Evolutionary conservation across 495 filamentous ascomycete genomes (phyloP).

Genomic region (Astrocystis sublimbata): DNA sequence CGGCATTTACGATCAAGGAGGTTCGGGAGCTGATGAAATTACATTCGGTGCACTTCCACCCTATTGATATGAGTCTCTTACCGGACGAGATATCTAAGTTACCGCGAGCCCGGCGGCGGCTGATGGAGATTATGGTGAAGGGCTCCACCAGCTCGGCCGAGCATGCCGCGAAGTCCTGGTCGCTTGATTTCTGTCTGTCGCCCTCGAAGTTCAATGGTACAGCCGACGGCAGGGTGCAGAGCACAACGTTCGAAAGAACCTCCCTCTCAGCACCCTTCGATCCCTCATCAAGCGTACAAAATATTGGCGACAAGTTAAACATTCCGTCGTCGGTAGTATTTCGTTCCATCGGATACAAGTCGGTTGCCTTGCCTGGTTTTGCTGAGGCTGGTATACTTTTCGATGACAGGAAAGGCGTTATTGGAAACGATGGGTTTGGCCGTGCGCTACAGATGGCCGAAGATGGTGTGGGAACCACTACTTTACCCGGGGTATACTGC

Average conservation of each 20-base stretch:
- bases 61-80: slow-evolving; percentile 63
- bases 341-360: slow-evolving; percentile 90
- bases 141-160: slow-evolving; percentile 57
- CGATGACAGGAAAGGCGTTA: slow-evolving; percentile 67
- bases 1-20: slow-evolving; percentile 93
- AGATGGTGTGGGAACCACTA: slow-evolving; percentile 21
- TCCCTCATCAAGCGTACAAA: slow-evolving; percentile 52
- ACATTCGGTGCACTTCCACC: slow-evolving; percentile 68
- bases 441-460: slow-evolving; percentile 52
- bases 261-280: slow-evolving; percentile 48
- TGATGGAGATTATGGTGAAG: slow-evolving; percentile 78
- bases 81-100: slow-evolving; percentile 64
- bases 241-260: slow-evolving; percentile 69
- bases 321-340: slow-evolving; percentile 71
- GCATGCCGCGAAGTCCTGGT: slow-evolving; percentile 68
- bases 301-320: slow-evolving; percentile 42
- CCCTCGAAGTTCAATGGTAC: slow-evolving; percentile 67
- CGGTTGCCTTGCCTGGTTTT: slow-evolving; percentile 73
- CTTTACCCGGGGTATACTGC: slow-evolving; percentile 79
- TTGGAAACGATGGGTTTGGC: slow-evolving; percentile 82
- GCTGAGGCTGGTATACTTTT: slow-evolving; percentile 78
- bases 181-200: slow-evolving; percentile 76
- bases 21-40: slow-evolving; percentile 81
- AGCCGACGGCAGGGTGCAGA: slow-evolving; percentile 49
- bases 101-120: slow-evolving; percentile 69